Percentiles rank a stretch among this genome's conserved stretches.
Conservation (phyloP, 1,139 yeast species). For the Hemisphaericaspora xylofermentans region DNA sequence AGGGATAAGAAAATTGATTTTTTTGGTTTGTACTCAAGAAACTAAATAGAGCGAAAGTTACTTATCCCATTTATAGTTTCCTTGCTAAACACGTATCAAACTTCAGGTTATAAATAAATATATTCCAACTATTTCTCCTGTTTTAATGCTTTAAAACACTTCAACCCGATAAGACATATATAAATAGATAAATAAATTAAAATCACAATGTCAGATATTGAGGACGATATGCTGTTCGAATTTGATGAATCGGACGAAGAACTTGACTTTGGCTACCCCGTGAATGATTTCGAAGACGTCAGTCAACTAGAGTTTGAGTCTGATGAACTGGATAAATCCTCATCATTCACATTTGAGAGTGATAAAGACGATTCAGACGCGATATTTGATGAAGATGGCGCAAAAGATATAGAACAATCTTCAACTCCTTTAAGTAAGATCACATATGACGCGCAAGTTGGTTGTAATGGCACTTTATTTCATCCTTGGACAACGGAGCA, state of each 20-base stretch:
- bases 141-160: too few relatives aligned
- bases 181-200: too few relatives aligned
- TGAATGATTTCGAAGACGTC: too few relatives aligned
- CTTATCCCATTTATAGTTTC: too few relatives aligned
- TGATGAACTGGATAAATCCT: conserved; percentile 15
- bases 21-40: too few relatives aligned
- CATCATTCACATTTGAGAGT: conserved; percentile 12
- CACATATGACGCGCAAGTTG: conserved; percentile 7
- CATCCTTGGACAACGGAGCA: conserved; percentile 29
- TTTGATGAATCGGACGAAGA: conserved; percentile 16
- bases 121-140: too few relatives aligned
- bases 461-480: conserved; percentile 19
- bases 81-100: too few relatives aligned
- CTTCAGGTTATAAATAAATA: too few relatives aligned
- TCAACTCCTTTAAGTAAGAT: conserved; percentile 7
- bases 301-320: conserved; percentile 9
- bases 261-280: too few relatives aligned
- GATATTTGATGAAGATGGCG: conserved; percentile 5
- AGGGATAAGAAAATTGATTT: too few relatives aligned
- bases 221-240: conserved; percentile 19
- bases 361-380: conserved; percentile 11
- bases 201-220: conserved; percentile 19
- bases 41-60: too few relatives aligned
- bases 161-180: too few relatives aligned
- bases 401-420: conserved; percentile 9